Percentiles rank a stretch among this genome's conserved stretches.
Evolutionary conservation across 2,329 filamentous ascomycete species (phyloP).

Genomic region (Microcera coccophila): DNA sequence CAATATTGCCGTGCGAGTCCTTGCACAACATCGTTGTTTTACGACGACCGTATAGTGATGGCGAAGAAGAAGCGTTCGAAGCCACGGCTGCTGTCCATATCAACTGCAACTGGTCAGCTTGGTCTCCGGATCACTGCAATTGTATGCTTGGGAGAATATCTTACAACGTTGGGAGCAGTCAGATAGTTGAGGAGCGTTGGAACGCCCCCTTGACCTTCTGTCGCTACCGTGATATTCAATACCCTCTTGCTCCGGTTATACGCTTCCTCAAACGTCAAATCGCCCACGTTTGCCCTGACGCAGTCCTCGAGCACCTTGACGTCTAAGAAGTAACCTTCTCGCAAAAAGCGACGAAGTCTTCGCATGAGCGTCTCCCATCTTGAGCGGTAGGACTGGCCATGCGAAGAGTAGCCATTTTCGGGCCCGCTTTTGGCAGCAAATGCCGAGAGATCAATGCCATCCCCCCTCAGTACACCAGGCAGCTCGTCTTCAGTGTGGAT

Average conservation of each 20-base stretch:
- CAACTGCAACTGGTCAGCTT: constrained; percentile 46
- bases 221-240: constrained; percentile 87
- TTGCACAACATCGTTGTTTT: constrained; percentile 70
- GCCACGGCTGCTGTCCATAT: constrained; percentile 78
- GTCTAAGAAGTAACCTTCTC: constrained; percentile 80
- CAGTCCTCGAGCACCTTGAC: constrained; percentile 77
- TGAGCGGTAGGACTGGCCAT: constrained; percentile 38
- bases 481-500: constrained; percentile 86
- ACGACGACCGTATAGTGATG: constrained; percentile 61
- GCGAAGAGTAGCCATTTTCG: constrained; percentile 31
- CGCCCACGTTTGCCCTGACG: constrained; percentile 78
- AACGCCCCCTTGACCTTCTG: constrained; percentile 67
- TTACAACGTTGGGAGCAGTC: constrained; percentile 85
- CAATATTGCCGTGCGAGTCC: constrained; percentile 66
- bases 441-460: constrained; percentile 76
- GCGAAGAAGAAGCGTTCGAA: constrained; percentile 64
- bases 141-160: too few relatives aligned
- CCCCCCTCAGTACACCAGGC: constrained; percentile 69
- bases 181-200: constrained; percentile 88
- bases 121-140: neutral
- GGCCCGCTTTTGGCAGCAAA: constrained; percentile 51
- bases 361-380: constrained; percentile 59
- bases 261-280: constrained; percentile 90
- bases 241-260: constrained; percentile 80
- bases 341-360: constrained; percentile 64